Percentiles rank a stretch among this genome's conserved stretches.
These are phyloP conservation scores for Vigna unguiculata DNA, from an alignment of 306 rosid genomes.

Conservation along the genomic window DNA sequence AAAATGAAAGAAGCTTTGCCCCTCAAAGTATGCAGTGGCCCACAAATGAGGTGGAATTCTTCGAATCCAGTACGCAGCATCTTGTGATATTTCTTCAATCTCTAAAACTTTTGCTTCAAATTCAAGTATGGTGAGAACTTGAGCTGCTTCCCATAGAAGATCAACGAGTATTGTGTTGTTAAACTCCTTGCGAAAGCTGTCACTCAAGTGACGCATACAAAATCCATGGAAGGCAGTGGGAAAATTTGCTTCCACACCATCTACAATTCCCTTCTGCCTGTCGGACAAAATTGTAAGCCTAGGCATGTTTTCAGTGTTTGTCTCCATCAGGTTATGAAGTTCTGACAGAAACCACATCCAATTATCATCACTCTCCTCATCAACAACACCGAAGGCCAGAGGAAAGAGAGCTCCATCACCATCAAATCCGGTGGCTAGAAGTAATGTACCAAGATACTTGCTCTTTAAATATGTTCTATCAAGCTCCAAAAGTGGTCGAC, in stretches of 20 bases:
- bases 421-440: slow-evolving; percentile 81
- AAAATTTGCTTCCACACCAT: slow-evolving; percentile 80
- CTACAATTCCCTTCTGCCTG: slow-evolving; percentile 82
- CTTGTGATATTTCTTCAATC: slow-evolving; percentile 82
- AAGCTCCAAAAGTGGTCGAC: slow-evolving; percentile 85
- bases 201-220: slow-evolving; percentile 88
- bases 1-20: slow-evolving; percentile 81
- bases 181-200: slow-evolving; percentile 88
- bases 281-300: slow-evolving; percentile 89
- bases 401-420: slow-evolving; percentile 90
- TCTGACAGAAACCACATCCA: slow-evolving; percentile 97
- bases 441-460: slow-evolving; percentile 83
- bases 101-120: slow-evolving; percentile 76
- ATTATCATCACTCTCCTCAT: slow-evolving; percentile 83
- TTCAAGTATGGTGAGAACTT: slow-evolving; percentile 76
- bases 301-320: slow-evolving; percentile 90
- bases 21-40: slow-evolving; percentile 92
- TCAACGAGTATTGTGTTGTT: slow-evolving; percentile 74
- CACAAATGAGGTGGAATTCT: slow-evolving; percentile 79
- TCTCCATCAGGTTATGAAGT: slow-evolving; percentile 81
- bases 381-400: slow-evolving; percentile 88
- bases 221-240: slow-evolving; percentile 93
- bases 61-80: slow-evolving; percentile 85
- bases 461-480: slow-evolving; percentile 81
- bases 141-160: slow-evolving; percentile 87